These are phyloP conservation scores for Dactylellina sp. DNA, from an alignment of 2,329 filamentous ascomycete genomes.

Conservation along the genomic window DNA sequence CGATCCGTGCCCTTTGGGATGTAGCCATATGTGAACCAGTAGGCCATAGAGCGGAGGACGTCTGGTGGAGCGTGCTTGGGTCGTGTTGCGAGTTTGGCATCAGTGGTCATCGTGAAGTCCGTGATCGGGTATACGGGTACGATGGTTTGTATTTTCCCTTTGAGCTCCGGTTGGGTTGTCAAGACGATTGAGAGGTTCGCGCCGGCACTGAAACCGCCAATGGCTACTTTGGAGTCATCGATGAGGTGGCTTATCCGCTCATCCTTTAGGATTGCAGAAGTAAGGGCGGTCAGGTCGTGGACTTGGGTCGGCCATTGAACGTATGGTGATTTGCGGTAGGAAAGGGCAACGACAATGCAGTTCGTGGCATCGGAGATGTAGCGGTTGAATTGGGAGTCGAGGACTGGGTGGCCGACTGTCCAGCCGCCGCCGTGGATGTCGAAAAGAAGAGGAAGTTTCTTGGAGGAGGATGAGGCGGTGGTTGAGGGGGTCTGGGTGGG, in stretches of 20 bases:
- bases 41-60: constrained; percentile 32
- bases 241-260: constrained; percentile 63
- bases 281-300: constrained; percentile 66
- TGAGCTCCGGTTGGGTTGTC: constrained; percentile 26
- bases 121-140: constrained; percentile 40
- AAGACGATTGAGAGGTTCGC: constrained; percentile 65
- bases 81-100: constrained; percentile 20
- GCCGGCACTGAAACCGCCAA: constrained; percentile 69
- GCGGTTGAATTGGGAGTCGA: constrained; percentile 67
- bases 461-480: constrained; percentile 24
- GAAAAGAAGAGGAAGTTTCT: constrained; percentile 65
- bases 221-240: constrained; percentile 64
- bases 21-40: constrained; percentile 59
- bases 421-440: constrained; percentile 70
- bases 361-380: constrained; percentile 64
- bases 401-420: constrained; percentile 64
- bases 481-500: constrained; percentile 9
- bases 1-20: constrained; percentile 59
- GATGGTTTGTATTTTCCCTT: constrained; percentile 33
- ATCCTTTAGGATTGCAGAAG: constrained; percentile 65
- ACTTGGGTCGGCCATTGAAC: constrained; percentile 66
- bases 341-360: constrained; percentile 67
- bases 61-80: constrained; percentile 30
- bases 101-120: constrained; percentile 44
- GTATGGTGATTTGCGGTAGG: constrained; percentile 67